Percentiles rank a stretch among this genome's conserved stretches.
Conservation (phyloP, 371 early-diverging fungal genomes). For the Dipsacomyces acuminosporus region DNA sequence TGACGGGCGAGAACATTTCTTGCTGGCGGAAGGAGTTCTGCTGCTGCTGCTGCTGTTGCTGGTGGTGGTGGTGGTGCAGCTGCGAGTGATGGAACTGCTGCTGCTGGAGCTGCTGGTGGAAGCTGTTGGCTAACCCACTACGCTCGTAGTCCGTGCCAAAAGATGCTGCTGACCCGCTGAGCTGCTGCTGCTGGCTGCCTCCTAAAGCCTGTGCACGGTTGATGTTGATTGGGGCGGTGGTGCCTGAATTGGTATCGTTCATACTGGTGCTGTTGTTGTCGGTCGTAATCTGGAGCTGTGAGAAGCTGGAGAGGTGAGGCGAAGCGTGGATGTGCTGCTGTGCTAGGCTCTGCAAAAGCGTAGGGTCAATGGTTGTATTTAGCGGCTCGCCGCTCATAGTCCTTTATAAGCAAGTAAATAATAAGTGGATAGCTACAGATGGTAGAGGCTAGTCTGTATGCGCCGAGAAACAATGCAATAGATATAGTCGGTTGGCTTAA, state of each 20-base stretch:
- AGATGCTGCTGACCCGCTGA: conserved; percentile 21
- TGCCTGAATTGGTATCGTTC: conserved; percentile 17
- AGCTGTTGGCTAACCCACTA: conserved; percentile 37
- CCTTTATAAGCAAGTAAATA: not conserved
- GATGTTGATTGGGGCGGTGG: conserved; percentile 39
- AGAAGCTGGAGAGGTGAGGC: conserved; percentile 34
- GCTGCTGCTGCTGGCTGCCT: conserved; percentile 9
- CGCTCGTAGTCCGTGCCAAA: conserved; percentile 41
- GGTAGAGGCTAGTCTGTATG: not conserved
- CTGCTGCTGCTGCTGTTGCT: conserved; percentile 5
- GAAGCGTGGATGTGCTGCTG: conserved; percentile 31
- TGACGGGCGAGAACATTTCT: conserved; percentile 41
- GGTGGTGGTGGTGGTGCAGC: conserved; percentile 30
- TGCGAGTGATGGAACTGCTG: conserved; percentile 23
- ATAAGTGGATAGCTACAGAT: not conserved
- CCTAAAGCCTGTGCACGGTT: conserved; percentile 16
- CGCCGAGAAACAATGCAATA: not conserved
- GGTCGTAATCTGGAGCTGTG: conserved; percentile 26
- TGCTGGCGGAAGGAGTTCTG: conserved; percentile 32
- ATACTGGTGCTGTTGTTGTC: conserved; percentile 16
- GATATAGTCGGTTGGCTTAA: too few relatives aligned
- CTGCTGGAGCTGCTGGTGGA: conserved; percentile 38
- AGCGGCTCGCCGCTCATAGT: conserved; percentile 47
- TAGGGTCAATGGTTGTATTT: conserved; percentile 37
- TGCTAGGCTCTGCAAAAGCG: conserved; percentile 43